phyloP scores from a whole-genome alignment of 2,329 filamentous ascomycete species.

The Cephalotrichum gorgonifer region DNA sequence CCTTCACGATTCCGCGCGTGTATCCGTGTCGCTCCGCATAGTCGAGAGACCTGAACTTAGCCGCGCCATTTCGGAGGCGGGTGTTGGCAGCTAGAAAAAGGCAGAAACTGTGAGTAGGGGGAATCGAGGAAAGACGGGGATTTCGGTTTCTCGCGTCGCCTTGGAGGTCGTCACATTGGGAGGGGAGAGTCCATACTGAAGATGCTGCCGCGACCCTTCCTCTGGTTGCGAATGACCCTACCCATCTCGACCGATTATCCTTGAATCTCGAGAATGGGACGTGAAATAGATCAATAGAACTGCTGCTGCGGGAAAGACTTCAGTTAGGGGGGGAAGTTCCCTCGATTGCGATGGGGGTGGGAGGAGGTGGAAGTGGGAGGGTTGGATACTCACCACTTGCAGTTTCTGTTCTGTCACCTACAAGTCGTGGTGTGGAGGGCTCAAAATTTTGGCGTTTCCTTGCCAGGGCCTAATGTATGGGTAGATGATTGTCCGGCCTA shows the following conservation, averaged over 20 bases:
- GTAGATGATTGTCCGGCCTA: background rate
- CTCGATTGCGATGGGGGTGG: background rate
- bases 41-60: constrained; percentile 95
- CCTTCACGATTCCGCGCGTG: constrained; percentile 93
- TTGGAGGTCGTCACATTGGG: constrained; percentile 3
- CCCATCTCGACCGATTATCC: constrained; percentile 29
- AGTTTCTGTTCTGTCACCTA: constrained; percentile 5
- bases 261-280: constrained; percentile 7
- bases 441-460: constrained; percentile 5
- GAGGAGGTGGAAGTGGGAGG: background rate
- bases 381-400: constrained; percentile 2
- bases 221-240: constrained; percentile 57
- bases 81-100: constrained; percentile 57
- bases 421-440: constrained; percentile 4
- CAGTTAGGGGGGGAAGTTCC: background rate
- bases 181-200: constrained; percentile 34
- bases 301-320: background rate
- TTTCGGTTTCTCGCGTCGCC: constrained; percentile 11
- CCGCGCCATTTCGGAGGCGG: constrained; percentile 74
- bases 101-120: constrained; percentile 6
- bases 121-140: constrained; percentile 10
- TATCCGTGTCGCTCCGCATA: constrained; percentile 97
- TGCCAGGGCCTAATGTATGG: constrained; percentile 3
- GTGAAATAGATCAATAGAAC: constrained; percentile 6
- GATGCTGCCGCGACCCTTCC: constrained; percentile 49